phyloP scores from a whole-genome alignment of 2,329 filamentous ascomycete genomes.

The Aspergillus novofumigatus region DNA sequence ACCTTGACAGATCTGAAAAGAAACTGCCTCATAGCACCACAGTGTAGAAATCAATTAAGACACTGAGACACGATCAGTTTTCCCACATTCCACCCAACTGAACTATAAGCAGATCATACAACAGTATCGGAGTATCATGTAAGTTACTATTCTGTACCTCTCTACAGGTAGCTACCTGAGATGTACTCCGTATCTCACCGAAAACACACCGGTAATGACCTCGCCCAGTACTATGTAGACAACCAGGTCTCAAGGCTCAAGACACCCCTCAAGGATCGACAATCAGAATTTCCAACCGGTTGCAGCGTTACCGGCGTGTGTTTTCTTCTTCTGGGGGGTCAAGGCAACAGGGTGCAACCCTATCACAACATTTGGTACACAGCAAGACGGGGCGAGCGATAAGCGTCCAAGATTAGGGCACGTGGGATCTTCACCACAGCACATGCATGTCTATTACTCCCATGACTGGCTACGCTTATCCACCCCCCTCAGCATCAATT shows the following conservation, averaged over 20 bases:
- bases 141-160: not conserved
- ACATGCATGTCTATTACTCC: not conserved
- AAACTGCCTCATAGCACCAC: not conserved
- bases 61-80: not conserved
- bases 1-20: not conserved
- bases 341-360: constrained; percentile 1
- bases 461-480: not conserved
- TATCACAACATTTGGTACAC: not conserved
- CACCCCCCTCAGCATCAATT: not conserved
- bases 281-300: not conserved
- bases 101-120: not conserved
- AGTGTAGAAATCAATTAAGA: not conserved
- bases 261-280: not conserved
- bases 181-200: not conserved
- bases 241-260: not conserved
- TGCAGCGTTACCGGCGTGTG: not conserved
- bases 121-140: not conserved
- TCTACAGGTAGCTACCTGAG: not conserved
- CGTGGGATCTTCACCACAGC: constrained; percentile 9
- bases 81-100: not conserved
- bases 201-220: not conserved
- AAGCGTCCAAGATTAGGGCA: constrained; percentile 11
- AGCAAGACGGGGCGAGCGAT: constrained; percentile 12
- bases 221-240: too few relatives aligned
- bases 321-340: not conserved